Evolutionary conservation across 257 asterid genomes (phyloP), one percentile per base, ranked within the genome.

Genomic region (Solanum rostratum): DNA sequence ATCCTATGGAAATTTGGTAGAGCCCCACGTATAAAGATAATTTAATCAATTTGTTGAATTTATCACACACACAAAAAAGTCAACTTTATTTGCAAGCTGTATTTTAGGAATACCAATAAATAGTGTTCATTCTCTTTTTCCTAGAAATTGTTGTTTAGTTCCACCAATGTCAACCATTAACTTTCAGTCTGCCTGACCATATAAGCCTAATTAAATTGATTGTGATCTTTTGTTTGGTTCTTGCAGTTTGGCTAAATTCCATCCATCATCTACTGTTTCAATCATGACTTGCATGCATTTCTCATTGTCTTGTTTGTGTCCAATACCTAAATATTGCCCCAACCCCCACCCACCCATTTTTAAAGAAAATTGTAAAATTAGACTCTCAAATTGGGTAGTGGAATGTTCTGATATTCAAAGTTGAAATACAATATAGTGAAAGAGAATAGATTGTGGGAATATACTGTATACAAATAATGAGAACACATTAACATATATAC

Each of bases 161-260:
- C 85, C 43, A 66, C 39, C 22, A 65, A 16, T 50, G 81, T 59
- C 83, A 84, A 84, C 59, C 29, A 60, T 33, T 20, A 60, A 80
- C 85, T 39, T 29, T 62, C 41, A 27, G 86, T 87, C 65, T 46
- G 71, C 37, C 62, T 55, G 86, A 84, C 86, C 63, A 78, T 14
- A 78, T 78, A 74, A 68, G 86, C 84, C 79, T 24, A n/a, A n/a
- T n/a, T n/a, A 33, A 57, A 49, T 49, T 27, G 6, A 60, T 33
- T 20, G 12, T 30, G 6, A 3, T 0, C 4, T 33, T 33, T 33
- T 33, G 66, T 33, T 39, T 24, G 24, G 20, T 80, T 45, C 74
- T 76, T 24, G 10, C 5, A 20, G 2, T 57, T 59, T 16, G 76
- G 66, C 65, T 59, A 62, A 49, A 78, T 50, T 78, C 82, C 82